These are phyloP conservation scores for Serendipita sp. DNA, from an alignment of 768 basidiomycete species.

Conservation along the genomic window DNA sequence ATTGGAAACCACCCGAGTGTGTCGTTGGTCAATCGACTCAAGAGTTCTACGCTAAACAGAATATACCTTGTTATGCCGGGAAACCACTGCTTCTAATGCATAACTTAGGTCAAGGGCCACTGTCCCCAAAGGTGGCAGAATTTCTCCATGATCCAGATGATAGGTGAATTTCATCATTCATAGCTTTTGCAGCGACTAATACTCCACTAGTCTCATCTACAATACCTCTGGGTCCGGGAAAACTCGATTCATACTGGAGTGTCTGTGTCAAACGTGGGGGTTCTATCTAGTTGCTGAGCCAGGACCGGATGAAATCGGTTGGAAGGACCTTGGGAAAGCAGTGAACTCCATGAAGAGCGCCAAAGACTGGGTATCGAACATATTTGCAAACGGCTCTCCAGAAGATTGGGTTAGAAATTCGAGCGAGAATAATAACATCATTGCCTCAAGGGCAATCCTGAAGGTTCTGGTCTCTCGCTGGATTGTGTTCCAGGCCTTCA, in stretches of 20 bases:
- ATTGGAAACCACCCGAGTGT: not conserved
- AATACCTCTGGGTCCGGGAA: conserved; percentile 6
- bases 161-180: no score
- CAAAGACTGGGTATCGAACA: not conserved
- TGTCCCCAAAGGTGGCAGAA: no score
- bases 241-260: conserved; percentile 4
- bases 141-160: no score
- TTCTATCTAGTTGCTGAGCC: conserved; percentile 6
- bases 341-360: not conserved
- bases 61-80: not conserved
- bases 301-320: conserved; percentile 9
- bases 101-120: not conserved
- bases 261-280: conserved; percentile 1
- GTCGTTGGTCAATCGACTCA: not conserved
- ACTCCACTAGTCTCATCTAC: not conserved
- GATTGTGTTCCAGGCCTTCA: not conserved
- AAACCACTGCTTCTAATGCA: not conserved
- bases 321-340: not conserved
- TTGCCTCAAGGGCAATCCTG: not conserved
- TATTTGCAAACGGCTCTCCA: not conserved
- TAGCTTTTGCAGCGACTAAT: not conserved
- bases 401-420: not conserved
- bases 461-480: not conserved
- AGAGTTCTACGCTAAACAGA: not conserved
- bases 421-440: not conserved